Evolutionary conservation across 2,329 filamentous ascomycete genomes (phyloP), one percentile per base, ranked within the genome.

Genomic region (Phyllosticta ampelicida): DNA sequence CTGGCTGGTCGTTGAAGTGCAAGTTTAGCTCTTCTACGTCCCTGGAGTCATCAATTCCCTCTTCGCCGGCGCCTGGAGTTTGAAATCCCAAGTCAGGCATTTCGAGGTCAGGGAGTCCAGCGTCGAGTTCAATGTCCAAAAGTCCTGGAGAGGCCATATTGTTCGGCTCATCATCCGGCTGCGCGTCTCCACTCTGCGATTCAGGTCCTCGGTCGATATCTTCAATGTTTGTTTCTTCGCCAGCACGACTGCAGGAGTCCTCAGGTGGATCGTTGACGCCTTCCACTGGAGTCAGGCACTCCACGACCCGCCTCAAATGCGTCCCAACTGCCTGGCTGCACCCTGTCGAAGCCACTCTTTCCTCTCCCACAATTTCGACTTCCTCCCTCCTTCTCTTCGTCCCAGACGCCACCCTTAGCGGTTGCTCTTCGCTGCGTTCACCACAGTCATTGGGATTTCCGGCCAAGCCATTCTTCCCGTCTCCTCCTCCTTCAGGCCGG

Each of bases 271-370:
- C 29, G 9, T 16, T 36, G 29, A 10, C 9, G 29, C 10, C 29
- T 6, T 44, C 36, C n/a, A 53, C 16, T 2, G 55, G 55, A 13
- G 21, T 20, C 1, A 57, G 50, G 30, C 55, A 57, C 30, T 57
- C 30, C 9, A 51, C 55, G 5, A 57, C 55, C 29, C 55, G 49
- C 13, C 30, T 44, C 20, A 53, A 53, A 23, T 57, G 55, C 50
- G 48, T 51, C 23, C 30, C 30, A 11, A 36, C 30, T 4, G 30
- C 30, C 10, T 36, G 30, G 13, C 13, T 16, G 9, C 30, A 36
- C 5, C 30, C 30, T 5, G 9, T 13, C 30, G 13, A 36, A 36
- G 10, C 30, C 30, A 11, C 10, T 16, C 18, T 19, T 2, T 11
- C 21, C 49, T 3, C 49, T 26, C 13, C 18, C 49, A n/a, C 49